Conservation (phyloP, 2,329 filamentous ascomycete species). For the Diaporthe sp. region DNA sequence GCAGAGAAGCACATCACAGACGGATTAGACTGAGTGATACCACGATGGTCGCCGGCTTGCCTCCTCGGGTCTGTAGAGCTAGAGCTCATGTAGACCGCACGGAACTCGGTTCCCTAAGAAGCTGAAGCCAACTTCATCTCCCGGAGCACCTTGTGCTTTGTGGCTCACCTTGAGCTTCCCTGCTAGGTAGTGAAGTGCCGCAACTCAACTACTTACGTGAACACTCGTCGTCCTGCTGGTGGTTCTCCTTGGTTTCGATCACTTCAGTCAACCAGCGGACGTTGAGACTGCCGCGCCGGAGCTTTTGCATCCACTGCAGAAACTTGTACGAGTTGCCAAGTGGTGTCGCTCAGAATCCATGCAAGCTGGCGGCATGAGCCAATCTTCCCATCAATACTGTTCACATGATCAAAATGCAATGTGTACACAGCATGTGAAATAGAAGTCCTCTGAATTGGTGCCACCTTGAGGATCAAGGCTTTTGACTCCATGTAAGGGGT, state of each 20-base stretch:
- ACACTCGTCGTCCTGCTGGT: neutral
- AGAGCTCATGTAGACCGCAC: neutral
- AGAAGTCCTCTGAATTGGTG: neutral
- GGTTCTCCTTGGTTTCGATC: neutral
- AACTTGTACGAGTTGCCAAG: no score
- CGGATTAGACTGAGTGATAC: no score
- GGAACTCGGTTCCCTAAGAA: no score
- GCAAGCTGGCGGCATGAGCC: neutral
- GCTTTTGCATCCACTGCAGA: neutral
- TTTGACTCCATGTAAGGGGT: neutral
- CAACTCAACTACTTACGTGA: neutral
- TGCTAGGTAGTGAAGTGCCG: neutral
- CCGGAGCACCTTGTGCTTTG: no score
- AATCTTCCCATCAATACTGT: neutral
- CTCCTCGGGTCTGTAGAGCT: neutral
- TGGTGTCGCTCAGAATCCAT: neutral
- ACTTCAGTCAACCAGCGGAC: neutral
- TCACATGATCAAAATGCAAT: neutral
- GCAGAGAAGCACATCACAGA: neutral
- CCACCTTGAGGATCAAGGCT: neutral
- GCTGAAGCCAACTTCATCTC: neutral
- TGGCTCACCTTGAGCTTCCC: neutral
- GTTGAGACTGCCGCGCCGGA: neutral
- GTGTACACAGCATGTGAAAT: neutral
- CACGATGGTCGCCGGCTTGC: neutral